These are phyloP conservation scores for Ascochyta clinopodiicola DNA, from an alignment of 2,329 filamentous ascomycete genomes.

Conservation along the genomic window DNA sequence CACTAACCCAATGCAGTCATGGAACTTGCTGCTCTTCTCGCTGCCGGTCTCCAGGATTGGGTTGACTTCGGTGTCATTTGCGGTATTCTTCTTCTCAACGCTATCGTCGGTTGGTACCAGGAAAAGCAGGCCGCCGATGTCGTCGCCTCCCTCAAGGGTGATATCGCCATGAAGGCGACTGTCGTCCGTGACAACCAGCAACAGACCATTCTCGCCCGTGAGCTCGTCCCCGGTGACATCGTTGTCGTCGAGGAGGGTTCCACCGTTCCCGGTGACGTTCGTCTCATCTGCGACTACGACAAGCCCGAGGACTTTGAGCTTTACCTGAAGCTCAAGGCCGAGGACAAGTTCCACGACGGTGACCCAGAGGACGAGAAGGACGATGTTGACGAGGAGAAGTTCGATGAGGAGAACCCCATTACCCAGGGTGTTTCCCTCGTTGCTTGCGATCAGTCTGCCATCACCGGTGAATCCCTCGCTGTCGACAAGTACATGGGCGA, in stretches of 20 bases:
- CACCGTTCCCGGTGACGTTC: constrained; percentile 72
- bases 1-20: constrained; percentile 61
- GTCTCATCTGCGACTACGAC: constrained; percentile 76
- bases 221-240: constrained; percentile 78
- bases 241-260: constrained; percentile 75
- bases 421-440: constrained; percentile 71
- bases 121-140: constrained; percentile 80
- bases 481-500: constrained; percentile 83
- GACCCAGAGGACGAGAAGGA: constrained; percentile 68
- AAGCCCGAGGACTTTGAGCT: constrained; percentile 70
- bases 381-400: constrained; percentile 65
- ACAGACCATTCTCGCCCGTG: constrained; percentile 73
- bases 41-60: constrained; percentile 77
- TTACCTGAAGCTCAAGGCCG: constrained; percentile 68
- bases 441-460: constrained; percentile 79
- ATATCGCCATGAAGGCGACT: constrained; percentile 76
- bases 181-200: constrained; percentile 73
- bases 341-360: constrained; percentile 60
- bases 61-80: constrained; percentile 77
- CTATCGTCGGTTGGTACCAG: constrained; percentile 79
- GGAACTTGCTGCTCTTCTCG: constrained; percentile 76
- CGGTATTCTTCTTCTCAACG: constrained; percentile 77
- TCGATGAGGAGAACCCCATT: constrained; percentile 59
- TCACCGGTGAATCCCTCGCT: constrained; percentile 80
- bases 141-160: constrained; percentile 72